Evolutionary conservation across 106 monocot genomes (phyloP).

Genomic region (Narthecium ossifragum): DNA sequence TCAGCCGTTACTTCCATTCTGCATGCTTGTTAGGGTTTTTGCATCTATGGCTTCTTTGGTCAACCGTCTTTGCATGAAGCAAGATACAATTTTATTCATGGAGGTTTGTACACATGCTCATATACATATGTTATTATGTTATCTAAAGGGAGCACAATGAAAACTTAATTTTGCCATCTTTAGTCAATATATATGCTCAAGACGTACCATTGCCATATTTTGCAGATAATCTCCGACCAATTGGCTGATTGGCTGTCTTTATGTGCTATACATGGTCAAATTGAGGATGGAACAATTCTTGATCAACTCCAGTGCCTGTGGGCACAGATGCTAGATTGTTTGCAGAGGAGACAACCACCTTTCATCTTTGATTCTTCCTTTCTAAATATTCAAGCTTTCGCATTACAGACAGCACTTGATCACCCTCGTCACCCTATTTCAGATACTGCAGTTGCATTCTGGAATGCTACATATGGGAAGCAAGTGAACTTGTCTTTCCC

Average conservation of each 20-base stretch:
- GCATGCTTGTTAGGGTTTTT: conserved; percentile 34
- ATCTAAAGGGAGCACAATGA: neutral
- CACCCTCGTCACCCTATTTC: conserved; percentile 40
- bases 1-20: neutral
- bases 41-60: conserved; percentile 17
- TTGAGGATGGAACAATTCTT: conserved; percentile 14
- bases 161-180: too few species aligned
- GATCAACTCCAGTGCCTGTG: conserved; percentile 29
- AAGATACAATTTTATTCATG: conserved; percentile 29
- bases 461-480: conserved; percentile 30
- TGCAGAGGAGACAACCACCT: conserved; percentile 27
- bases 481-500: conserved; percentile 15
- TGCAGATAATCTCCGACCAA: conserved; percentile 36
- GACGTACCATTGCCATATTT: neutral
- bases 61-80: conserved; percentile 20
- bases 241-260: conserved; percentile 27
- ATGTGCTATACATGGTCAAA: conserved; percentile 3
- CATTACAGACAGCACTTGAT: conserved; percentile 33
- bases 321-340: conserved; percentile 22
- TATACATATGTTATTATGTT: neutral
- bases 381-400: conserved; percentile 20
- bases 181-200: neutral
- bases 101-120: conserved; percentile 33
- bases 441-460: conserved; percentile 23
- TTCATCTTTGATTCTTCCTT: conserved; percentile 29